A percentile compares a stretch with the other conserved stretches of the same genome.
phyloP scores from a whole-genome alignment of 2,329 filamentous ascomycete genomes.

The Aspergillus pseudonomiae region DNA sequence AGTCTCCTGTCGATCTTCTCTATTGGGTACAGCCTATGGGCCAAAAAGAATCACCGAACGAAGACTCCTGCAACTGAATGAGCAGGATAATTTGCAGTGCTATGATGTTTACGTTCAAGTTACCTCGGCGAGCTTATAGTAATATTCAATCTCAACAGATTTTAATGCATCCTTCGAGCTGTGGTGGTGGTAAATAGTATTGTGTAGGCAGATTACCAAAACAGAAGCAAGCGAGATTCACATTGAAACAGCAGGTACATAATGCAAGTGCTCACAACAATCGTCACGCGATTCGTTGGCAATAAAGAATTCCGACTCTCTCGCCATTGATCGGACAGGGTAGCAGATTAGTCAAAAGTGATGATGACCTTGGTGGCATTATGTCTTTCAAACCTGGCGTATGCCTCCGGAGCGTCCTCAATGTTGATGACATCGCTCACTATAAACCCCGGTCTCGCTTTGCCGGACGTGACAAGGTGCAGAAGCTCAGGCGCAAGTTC shows the following conservation, averaged over 20 bases:
- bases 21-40: neutral
- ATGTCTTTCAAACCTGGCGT: neutral
- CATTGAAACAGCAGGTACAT: no score
- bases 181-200: no score
- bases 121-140: no score
- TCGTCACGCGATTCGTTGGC: no score
- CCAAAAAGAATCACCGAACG: neutral
- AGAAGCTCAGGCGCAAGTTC: neutral
- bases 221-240: no score
- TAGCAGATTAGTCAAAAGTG: neutral
- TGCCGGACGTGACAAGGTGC: neutral
- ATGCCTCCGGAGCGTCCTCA: neutral
- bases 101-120: no score
- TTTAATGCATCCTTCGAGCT: no score
- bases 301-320: no score
- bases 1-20: neutral
- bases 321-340: neutral
- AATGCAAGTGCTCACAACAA: no score
- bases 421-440: neutral
- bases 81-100: neutral
- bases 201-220: no score
- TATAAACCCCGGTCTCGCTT: neutral
- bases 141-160: neutral
- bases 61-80: neutral
- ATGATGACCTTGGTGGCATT: neutral